phyloP scores from a whole-genome alignment of 208 protist species.

The Plasmodiophora brassicae region DNA sequence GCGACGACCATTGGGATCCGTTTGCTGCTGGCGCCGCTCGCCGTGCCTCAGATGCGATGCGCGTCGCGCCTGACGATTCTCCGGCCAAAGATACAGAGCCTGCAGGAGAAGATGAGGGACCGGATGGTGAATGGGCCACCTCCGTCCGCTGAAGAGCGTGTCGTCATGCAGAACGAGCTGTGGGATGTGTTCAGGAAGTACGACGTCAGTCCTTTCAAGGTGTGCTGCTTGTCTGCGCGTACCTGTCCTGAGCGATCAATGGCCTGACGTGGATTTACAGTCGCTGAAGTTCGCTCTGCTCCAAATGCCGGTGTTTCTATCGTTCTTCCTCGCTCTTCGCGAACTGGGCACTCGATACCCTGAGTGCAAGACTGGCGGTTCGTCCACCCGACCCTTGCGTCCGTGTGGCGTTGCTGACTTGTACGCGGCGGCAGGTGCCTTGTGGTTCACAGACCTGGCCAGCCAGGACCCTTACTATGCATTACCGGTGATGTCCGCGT shows the following conservation, averaged over 20 bases:
- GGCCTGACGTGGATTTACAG: background rate
- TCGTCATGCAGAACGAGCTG: background rate
- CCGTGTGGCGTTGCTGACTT: too few relatives aligned
- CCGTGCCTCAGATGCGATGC: background rate
- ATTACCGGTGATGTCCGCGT: background rate
- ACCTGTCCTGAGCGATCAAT: background rate
- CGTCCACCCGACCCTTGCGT: too few relatives aligned
- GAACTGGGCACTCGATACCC: background rate
- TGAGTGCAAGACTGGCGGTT: background rate
- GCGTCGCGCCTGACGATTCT: background rate
- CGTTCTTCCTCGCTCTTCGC: background rate
- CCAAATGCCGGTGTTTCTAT: slow-evolving; percentile 18
- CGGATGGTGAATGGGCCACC: too few relatives aligned
- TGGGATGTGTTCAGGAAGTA: background rate
- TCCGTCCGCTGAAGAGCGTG: background rate
- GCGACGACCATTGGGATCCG: background rate
- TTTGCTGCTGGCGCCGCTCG: background rate
- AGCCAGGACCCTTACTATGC: background rate
- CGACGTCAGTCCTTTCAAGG: slow-evolving; percentile 23
- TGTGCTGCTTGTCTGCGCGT: background rate
- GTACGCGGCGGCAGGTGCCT: too few relatives aligned
- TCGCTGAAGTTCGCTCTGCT: slow-evolving; percentile 3
- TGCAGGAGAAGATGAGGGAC: background rate
- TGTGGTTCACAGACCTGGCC: slow-evolving; percentile 6
- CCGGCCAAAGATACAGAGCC: background rate